A percentile compares a stretch with the other conserved stretches of the same genome.
These are phyloP conservation scores for Psilocybe cyanescens DNA, from an alignment of 768 basidiomycete genomes.

Conservation along the genomic window DNA sequence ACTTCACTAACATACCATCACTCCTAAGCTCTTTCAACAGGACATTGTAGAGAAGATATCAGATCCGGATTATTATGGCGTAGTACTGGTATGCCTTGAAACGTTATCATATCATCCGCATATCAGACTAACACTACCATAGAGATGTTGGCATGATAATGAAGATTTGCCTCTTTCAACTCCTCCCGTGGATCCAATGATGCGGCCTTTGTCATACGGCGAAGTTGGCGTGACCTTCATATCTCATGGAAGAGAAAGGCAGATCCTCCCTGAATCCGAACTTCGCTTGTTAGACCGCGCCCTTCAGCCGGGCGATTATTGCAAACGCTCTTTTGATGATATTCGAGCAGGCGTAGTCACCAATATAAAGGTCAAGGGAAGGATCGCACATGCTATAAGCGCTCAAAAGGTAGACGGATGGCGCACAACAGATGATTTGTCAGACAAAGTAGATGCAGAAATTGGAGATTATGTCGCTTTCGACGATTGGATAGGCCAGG, in stretches of 20 bases:
- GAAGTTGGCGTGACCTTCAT: conserved; percentile 85
- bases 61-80: conserved; percentile 49
- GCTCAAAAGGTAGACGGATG: conserved; percentile 62
- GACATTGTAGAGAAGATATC: conserved; percentile 61
- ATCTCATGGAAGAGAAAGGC: conserved; percentile 50
- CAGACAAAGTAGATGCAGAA: conserved; percentile 61
- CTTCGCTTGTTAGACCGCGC: conserved; percentile 76
- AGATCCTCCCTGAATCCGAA: conserved; percentile 73
- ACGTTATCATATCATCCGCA: background rate
- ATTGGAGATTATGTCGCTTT: conserved; percentile 82
- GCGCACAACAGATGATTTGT: conserved; percentile 62
- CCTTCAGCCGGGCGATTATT: conserved; percentile 79
- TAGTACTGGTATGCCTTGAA: conserved; percentile 59
- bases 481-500: conserved; percentile 91
- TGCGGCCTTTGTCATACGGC: conserved; percentile 74
- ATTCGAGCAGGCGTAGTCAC: conserved; percentile 77
- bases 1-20: background rate
- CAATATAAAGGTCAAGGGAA: conserved; percentile 62
- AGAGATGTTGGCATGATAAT: conserved; percentile 91
- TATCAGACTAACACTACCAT: background rate
- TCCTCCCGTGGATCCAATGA: conserved; percentile 61
- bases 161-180: conserved; percentile 63
- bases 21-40: conserved; percentile 62
- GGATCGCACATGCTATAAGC: conserved; percentile 77
- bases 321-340: conserved; percentile 79